Evolutionary conservation across 2,329 filamentous ascomycete species (phyloP).

Genomic region (Ophiostoma fasciatum): DNA sequence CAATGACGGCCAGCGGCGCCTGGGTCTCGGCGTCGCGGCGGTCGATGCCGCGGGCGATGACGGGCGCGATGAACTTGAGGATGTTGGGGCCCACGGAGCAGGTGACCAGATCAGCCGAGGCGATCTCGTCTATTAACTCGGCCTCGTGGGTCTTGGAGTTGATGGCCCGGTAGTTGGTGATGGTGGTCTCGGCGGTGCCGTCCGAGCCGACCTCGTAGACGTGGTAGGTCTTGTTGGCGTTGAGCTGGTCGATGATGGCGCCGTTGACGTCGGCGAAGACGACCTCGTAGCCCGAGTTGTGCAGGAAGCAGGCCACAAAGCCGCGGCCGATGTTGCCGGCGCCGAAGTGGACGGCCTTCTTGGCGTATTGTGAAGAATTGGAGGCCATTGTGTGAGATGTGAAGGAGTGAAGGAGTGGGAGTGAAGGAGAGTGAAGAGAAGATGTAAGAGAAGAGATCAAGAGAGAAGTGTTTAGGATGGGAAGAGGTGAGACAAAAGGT

Average conservation of each 20-base stretch:
- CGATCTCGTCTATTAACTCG: slow-evolving; percentile 72
- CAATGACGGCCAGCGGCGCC: slow-evolving; percentile 76
- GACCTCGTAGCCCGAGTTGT: slow-evolving; percentile 90
- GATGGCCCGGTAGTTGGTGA: slow-evolving; percentile 93
- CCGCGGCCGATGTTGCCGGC: slow-evolving; percentile 77
- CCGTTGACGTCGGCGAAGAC: slow-evolving; percentile 93
- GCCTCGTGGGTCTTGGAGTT: slow-evolving; percentile 80
- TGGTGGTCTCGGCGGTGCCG: slow-evolving; percentile 64
- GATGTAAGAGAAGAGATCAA: no score
- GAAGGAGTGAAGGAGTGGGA: neutral
- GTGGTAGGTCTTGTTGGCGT: slow-evolving; percentile 62
- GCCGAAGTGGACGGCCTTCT: slow-evolving; percentile 72
- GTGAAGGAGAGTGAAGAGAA: neutral
- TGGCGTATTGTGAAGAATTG: slow-evolving; percentile 15
- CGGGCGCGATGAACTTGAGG: slow-evolving; percentile 88
- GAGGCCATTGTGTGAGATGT: slow-evolving; percentile 5
- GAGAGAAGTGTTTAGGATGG: no score
- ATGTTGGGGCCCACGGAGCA: slow-evolving; percentile 95
- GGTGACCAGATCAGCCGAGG: slow-evolving; percentile 78
- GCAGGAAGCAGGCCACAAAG: slow-evolving; percentile 82
- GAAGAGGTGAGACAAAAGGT: no score
- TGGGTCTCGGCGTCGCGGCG: slow-evolving; percentile 43
- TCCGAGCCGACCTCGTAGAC: slow-evolving; percentile 87
- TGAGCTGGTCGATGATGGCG: slow-evolving; percentile 62
- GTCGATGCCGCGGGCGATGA: slow-evolving; percentile 89